phyloP scores from a whole-genome alignment of 257 asterid genomes.

The Nicotiana tabacum region DNA sequence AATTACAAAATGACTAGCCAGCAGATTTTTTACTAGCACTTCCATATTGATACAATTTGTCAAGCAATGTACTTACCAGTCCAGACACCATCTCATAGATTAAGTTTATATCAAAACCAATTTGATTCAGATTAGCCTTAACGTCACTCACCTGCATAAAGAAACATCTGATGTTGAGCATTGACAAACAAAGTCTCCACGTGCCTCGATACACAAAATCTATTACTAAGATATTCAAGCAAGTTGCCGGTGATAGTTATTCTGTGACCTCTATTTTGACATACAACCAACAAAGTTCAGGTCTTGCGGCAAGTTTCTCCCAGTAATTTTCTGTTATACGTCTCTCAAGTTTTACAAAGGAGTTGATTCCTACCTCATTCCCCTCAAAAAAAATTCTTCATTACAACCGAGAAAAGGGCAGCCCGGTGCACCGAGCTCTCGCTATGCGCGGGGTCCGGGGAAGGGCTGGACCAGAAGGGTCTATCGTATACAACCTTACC shows the following conservation, averaged over 20 bases:
- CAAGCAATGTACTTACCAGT: slow-evolving; percentile 42
- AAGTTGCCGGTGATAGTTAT: background rate
- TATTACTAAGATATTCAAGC: background rate
- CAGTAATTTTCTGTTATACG: background rate
- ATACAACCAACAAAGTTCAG: background rate
- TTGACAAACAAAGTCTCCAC: background rate
- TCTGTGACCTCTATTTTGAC: background rate
- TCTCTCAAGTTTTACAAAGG: background rate
- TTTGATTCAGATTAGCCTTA: slow-evolving; percentile 57
- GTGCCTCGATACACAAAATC: background rate
- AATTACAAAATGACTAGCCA: slow-evolving; percentile 6
- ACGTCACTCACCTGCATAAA: slow-evolving; percentile 60
- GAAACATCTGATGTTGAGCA: background rate
- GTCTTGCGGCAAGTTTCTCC: background rate
- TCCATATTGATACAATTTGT: background rate
- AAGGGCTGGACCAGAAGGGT: too few relatives aligned
- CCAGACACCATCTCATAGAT: slow-evolving; percentile 73
- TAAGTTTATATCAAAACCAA: slow-evolving; percentile 54
- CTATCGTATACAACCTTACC: too few relatives aligned
- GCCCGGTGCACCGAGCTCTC: too few relatives aligned
- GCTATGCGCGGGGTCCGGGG: too few relatives aligned
- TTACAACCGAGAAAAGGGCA: background rate
- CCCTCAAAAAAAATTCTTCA: background rate
- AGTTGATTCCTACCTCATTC: background rate
- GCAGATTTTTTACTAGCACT: background rate